Evolutionary conservation across 2,329 filamentous ascomycete genomes (phyloP).

Genomic region (Fusarium temperatum): DNA sequence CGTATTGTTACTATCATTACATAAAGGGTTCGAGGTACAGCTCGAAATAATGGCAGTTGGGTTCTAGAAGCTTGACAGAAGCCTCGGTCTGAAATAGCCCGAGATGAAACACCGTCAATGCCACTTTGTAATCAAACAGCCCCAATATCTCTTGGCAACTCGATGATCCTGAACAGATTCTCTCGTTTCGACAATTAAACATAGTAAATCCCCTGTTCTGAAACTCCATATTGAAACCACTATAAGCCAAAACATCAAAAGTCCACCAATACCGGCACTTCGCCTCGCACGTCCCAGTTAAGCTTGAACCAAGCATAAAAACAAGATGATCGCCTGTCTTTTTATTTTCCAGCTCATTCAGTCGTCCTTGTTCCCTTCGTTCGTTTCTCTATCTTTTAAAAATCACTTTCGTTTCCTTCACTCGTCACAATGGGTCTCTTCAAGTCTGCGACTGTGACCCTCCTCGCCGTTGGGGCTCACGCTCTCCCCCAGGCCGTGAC

Average conservation of each 20-base stretch:
- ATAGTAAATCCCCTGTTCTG: not conserved
- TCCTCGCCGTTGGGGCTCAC: slow-evolving; percentile 21
- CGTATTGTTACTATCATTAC: rapidly evolving
- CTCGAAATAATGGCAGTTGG: rapidly evolving
- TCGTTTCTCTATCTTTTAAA: not conserved
- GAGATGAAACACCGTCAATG: slow-evolving; percentile 4
- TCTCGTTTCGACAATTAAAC: not conserved
- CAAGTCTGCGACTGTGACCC: slow-evolving; percentile 12
- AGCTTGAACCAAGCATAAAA: slow-evolving; percentile 1
- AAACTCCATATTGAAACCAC: slow-evolving; percentile 24
- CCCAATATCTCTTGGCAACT: not conserved
- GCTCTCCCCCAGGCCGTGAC: slow-evolving; percentile 27
- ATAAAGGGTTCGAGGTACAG: rapidly evolving
- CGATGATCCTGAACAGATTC: not conserved
- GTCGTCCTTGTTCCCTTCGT: not conserved
- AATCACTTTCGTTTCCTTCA: not conserved
- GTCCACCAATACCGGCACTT: slow-evolving; percentile 18
- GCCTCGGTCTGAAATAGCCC: not conserved
- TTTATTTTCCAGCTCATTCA: not conserved
- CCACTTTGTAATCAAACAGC: slow-evolving; percentile 14
- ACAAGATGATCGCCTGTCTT: not conserved
- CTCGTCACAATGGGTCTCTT: slow-evolving; percentile 25
- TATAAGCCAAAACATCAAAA: not conserved
- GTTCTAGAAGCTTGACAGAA: not conserved
- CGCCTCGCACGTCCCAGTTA: not conserved